Conservation (phyloP, 2,329 filamentous ascomycete genomes). For the Aureobasidium zeae region DNA sequence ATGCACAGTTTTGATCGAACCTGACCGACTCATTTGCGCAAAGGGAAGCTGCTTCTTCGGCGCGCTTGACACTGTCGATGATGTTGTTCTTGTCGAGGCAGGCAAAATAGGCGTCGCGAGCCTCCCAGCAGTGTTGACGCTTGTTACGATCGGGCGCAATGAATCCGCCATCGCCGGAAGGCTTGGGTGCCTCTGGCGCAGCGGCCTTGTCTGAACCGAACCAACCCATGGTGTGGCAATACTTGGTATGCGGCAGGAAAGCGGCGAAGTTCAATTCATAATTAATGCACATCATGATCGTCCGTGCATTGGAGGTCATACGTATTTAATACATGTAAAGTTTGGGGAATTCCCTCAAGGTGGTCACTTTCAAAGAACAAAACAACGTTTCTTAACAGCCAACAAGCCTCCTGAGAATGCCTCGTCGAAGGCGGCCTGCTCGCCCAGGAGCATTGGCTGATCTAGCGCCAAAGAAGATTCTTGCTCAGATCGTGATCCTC, state of each 20-base stretch:
- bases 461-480: conserved; percentile 57
- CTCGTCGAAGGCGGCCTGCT: conserved; percentile 51
- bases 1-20: conserved; percentile 80
- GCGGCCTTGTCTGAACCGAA: conserved; percentile 25
- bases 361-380: neutral
- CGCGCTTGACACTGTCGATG: conserved; percentile 57
- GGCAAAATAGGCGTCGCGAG: conserved; percentile 76
- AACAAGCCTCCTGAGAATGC: conserved; percentile 30
- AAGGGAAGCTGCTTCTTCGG: conserved; percentile 43
- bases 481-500: conserved; percentile 56
- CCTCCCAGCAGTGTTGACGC: conserved; percentile 78
- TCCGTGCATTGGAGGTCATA: too few species aligned
- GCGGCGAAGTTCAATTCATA: neutral
- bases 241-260: neutral
- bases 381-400: conserved; percentile 2
- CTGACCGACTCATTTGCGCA: conserved; percentile 52
- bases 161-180: conserved; percentile 48
- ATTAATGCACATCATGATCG: too few species aligned
- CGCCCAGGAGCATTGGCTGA: conserved; percentile 57
- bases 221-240: conserved; percentile 27
- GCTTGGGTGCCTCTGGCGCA: conserved; percentile 21
- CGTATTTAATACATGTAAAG: conserved; percentile 2
- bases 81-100: conserved; percentile 79
- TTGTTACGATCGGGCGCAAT: conserved; percentile 79
- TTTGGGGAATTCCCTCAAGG: neutral